Conservation (phyloP, 116 monocot species). For the Thalassia testudinum region DNA sequence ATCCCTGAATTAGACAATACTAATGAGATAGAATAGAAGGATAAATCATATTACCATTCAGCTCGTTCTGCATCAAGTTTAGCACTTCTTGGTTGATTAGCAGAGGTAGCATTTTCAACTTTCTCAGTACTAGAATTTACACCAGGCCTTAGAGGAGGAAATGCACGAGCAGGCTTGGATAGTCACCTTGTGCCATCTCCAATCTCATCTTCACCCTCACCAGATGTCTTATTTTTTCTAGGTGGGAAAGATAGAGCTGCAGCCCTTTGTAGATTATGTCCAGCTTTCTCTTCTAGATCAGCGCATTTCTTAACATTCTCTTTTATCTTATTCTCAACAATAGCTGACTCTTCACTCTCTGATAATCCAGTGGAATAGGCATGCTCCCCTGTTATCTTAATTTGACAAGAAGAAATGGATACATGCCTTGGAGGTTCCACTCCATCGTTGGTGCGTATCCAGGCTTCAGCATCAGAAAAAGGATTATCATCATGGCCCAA, state of each 20-base stretch:
- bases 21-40: too few species aligned
- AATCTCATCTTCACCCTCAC: slow-evolving; percentile 1
- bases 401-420: background rate
- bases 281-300: background rate
- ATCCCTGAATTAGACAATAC: too few species aligned
- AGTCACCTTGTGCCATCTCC: background rate
- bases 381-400: background rate
- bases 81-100: background rate
- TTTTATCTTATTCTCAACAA: background rate
- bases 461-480: background rate
- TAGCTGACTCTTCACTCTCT: background rate
- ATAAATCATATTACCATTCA: background rate
- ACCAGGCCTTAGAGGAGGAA: background rate
- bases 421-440: background rate
- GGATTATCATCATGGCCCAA: background rate
- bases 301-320: background rate
- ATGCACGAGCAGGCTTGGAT: background rate
- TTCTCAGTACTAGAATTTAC: background rate
- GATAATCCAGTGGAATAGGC: background rate
- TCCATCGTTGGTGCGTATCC: background rate
- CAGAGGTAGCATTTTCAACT: background rate
- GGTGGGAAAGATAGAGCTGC: background rate
- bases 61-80: background rate
- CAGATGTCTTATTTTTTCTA: background rate
- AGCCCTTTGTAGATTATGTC: background rate